Evolutionary conservation across 164 flowering plant genomes (phyloP).

Genomic region (Taxillus chinensis): DNA sequence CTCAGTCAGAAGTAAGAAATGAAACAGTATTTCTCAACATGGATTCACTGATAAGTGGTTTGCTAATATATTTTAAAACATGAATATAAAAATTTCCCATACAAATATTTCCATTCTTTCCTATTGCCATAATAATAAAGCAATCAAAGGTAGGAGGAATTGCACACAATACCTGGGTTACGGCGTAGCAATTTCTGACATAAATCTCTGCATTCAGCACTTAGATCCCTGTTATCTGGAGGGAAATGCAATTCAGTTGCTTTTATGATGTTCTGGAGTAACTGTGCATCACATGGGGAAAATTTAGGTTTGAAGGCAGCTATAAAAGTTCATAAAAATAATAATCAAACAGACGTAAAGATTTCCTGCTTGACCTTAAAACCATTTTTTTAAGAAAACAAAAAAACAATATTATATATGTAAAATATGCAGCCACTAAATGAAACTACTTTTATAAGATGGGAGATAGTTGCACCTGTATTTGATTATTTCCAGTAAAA

Average conservation of each 20-base stretch:
- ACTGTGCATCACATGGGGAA: constrained; percentile 30
- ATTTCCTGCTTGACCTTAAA: no score
- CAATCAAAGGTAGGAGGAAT: background rate
- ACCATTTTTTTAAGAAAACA: no score
- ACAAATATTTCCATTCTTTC: background rate
- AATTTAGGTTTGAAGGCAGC: background rate
- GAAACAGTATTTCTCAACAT: background rate
- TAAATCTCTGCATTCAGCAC: constrained; percentile 73
- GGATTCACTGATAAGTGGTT: no score
- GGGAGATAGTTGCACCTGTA: constrained; percentile 42
- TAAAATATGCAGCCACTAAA: background rate
- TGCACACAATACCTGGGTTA: constrained; percentile 58
- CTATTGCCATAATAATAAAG: background rate
- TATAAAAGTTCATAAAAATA: background rate
- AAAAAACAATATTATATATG: background rate
- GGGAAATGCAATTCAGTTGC: constrained; percentile 79
- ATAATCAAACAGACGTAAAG: background rate
- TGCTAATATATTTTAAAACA: no score
- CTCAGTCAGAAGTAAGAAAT: background rate
- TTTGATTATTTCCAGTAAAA: constrained; percentile 81
- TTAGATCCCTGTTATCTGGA: constrained; percentile 43
- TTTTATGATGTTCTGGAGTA: constrained; percentile 85
- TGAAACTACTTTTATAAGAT: no score
- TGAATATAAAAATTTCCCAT: background rate
- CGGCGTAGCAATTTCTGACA: constrained; percentile 88